Percentiles rank a stretch among this genome's conserved stretches.
Conservation (phyloP, 192 early-diverging fungal species). For the Helicostylum pulchrum region DNA sequence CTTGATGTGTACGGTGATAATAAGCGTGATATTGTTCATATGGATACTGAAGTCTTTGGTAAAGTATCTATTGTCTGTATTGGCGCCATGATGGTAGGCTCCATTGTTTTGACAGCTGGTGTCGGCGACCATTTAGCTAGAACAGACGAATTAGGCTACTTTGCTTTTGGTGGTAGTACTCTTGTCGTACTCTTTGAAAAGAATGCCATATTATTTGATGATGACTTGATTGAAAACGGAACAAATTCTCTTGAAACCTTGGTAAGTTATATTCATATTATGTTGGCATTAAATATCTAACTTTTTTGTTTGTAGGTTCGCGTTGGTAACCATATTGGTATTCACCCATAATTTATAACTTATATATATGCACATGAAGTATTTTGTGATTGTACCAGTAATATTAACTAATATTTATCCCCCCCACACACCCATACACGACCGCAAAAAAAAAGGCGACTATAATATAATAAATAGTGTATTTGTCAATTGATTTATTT, state of each 20-base stretch:
- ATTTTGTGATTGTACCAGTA: too few relatives aligned
- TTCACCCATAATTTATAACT: not conserved
- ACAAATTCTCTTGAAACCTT: slow-evolving; percentile 66
- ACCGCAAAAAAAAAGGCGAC: too few relatives aligned
- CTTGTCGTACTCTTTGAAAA: slow-evolving; percentile 66
- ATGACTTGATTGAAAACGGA: slow-evolving; percentile 65
- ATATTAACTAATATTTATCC: too few relatives aligned
- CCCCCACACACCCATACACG: too few relatives aligned
- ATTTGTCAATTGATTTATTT: too few relatives aligned
- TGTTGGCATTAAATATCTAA: too few relatives aligned
- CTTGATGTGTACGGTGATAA: slow-evolving; percentile 83
- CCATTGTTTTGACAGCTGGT: slow-evolving; percentile 56
- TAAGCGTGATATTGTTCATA: slow-evolving; percentile 59
- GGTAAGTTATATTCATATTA: slow-evolving; percentile 27
- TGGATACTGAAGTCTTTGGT: slow-evolving; percentile 66
- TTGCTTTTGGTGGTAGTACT: slow-evolving; percentile 82
- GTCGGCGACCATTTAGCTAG: slow-evolving; percentile 43
- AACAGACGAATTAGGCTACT: slow-evolving; percentile 80
- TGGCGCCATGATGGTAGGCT: slow-evolving; percentile 87
- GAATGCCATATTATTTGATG: slow-evolving; percentile 59
- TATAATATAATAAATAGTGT: too few relatives aligned
- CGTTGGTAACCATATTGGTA: slow-evolving; percentile 20
- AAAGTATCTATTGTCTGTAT: slow-evolving; percentile 65
- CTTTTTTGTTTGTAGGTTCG: not conserved
- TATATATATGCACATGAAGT: too few relatives aligned